Evolutionary conservation across 2,329 filamentous ascomycete species (phyloP), one percentile per base, ranked within the genome.

Genomic region (Rhinocladiella similis): DNA sequence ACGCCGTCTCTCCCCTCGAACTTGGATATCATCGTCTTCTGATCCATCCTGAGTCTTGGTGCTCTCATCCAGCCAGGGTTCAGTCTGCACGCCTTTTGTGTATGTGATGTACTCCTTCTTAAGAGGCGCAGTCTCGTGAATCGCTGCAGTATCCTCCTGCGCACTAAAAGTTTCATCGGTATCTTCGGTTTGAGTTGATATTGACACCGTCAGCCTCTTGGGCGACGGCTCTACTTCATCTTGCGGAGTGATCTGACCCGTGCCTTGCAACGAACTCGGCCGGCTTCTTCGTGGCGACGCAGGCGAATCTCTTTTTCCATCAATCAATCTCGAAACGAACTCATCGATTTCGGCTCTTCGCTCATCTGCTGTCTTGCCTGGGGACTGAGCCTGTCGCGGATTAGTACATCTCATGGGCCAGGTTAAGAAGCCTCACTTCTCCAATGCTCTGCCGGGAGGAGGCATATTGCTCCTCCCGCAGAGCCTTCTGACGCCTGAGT

Each of bases 81-180:
- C 79, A 76, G 94, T 97, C 73, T 99, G 95, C 19, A 97, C 91
- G 54, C 87, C 92, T 77, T 97, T 97, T 80, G 90, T 97, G 79
- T 99, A 99, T 51, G 91, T 96, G 69, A 96, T 91, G 57, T 96
- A 80, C 73, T 99, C 94, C 63, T 77, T 76, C 65, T 77, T 80
- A 50, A 73, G 70, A 61, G 79, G 50, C 3, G 50, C 47, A 14
- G 53, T 48, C 12, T 50, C 87, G 1, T 89, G 88, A 1, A 88
- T 85, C 62, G 53, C 87, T 1, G 89, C 88, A 1, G 88, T 85
- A 62, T 85, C 89, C 72, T 96, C 92, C 73, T 88, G 91, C 58
- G 94, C 83, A 33, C 90, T 91, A 16, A 86, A 85, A 51, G 91
- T 79, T 6, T 89, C 81, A 10, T 84, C 85, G 1, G 91, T 88